Percentiles rank a stretch among this genome's conserved stretches.
phyloP scores from a whole-genome alignment of 768 basidiomycete species.

The Rhodotorula kratochvilovae region DNA sequence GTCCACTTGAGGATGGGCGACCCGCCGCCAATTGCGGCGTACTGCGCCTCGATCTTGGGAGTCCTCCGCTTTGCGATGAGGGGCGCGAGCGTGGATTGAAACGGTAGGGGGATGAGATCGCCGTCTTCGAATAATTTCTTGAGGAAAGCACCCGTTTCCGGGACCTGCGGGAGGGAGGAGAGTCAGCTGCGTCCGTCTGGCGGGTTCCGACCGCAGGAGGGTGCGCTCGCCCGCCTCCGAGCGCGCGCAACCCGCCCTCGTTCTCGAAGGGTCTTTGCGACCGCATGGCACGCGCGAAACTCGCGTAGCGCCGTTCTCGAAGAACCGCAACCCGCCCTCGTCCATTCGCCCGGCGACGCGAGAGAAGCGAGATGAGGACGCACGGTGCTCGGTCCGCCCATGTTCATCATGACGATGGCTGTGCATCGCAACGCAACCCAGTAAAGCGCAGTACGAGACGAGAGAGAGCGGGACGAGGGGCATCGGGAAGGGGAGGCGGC shows the following conservation, averaged over 20 bases:
- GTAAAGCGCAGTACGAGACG: neutral
- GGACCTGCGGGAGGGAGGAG: conserved; percentile 56
- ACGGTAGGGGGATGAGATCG: conserved; percentile 82
- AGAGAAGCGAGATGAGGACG: neutral
- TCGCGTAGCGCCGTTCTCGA: too few species aligned
- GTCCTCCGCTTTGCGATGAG: conserved; percentile 81
- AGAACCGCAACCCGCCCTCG: too few species aligned
- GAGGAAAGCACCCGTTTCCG: conserved; percentile 88
- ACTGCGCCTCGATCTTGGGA: conserved; percentile 90
- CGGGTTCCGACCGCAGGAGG: too few species aligned
- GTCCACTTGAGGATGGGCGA: conserved; percentile 93
- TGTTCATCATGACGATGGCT: conserved; percentile 96
- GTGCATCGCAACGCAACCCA: neutral
- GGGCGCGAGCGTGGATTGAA: conserved; percentile 82
- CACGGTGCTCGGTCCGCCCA: conserved; percentile 72
- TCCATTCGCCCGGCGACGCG: too few species aligned
- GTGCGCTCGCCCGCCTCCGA: too few species aligned
- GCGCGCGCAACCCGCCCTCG: too few species aligned
- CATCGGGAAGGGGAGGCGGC: neutral
- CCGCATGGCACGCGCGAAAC: too few species aligned
- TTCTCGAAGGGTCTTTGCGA: too few species aligned
- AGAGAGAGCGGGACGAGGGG: neutral
- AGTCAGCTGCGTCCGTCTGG: too few species aligned
- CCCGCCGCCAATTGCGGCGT: conserved; percentile 89
- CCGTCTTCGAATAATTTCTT: conserved; percentile 83